Evolutionary conservation across 2,329 filamentous ascomycete species (phyloP), one percentile per base, ranked within the genome.

Genomic region (Dothistroma septosporum): DNA sequence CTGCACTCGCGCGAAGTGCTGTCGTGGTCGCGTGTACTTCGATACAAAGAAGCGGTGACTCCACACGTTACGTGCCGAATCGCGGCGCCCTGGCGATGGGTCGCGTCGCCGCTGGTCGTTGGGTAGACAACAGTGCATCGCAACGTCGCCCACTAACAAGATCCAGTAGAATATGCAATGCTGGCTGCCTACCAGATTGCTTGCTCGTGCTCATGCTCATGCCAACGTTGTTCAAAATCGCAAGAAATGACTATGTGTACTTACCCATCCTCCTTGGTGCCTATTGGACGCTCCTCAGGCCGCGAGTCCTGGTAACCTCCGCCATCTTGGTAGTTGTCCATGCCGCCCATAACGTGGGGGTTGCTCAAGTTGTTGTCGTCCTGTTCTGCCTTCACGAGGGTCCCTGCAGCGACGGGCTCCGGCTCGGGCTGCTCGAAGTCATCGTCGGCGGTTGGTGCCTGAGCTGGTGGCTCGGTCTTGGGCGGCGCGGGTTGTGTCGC

Each of bases 221-320:
- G 53, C 54, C 58, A 53, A 53, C 21, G 10, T 14, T 21, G 24
- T 44, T 19, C 22, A 1, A 31, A 54, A 55, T n/a, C 16, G 14
- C 19, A 3, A 3, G 14, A 57, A 58, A 56, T 21, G 19, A 56
- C 28, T 37, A 19, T 49, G 7, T 55, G 49, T 61, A 75, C 91
- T 92, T 87, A 95, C 91, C 91, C 91, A 74, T 95, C 91, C 85
- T 95, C 91, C 77, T 95, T 95, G 60, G 92, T 90, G 62, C 87
- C 88, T 63, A 89, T 86, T 62, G 77, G 77, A 35, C 76, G 76
- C 62, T 79, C 78, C 58, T 80, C 75, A 54, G 64, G 68, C 11
- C 68, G 68, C 49, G 64, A 68, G 53, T 61, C 58, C 22, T 70
- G 70, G 60, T 72, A 72, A 41, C 70, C 72, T 7, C 56, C 62